phyloP scores from a whole-genome alignment of 2,329 filamentous ascomycete species.

The Ophiocordyceps australis region DNA sequence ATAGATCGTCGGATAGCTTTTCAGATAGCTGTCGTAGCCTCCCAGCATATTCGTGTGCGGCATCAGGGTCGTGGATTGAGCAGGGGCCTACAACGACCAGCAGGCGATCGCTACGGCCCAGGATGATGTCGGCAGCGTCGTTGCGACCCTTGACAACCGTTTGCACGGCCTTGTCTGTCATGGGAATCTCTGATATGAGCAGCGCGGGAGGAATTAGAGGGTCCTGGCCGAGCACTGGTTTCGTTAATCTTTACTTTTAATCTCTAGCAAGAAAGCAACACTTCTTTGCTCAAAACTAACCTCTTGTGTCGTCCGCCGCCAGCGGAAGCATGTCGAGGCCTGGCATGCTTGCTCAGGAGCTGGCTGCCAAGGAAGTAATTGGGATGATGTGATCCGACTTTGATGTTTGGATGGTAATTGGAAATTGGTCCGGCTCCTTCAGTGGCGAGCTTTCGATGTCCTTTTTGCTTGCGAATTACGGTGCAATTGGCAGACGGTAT shows the following conservation, averaged over 20 bases:
- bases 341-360: too few relatives aligned
- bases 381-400: too few relatives aligned
- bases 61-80: slow-evolving; percentile 86
- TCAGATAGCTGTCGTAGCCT: slow-evolving; percentile 61
- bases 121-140: slow-evolving; percentile 56
- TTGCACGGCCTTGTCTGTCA: slow-evolving; percentile 39
- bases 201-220: slow-evolving; percentile 79
- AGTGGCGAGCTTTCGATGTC: too few relatives aligned
- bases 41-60: slow-evolving; percentile 74
- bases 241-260: too few relatives aligned
- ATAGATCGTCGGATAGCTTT: slow-evolving; percentile 66
- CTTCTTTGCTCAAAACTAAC: slow-evolving; percentile 12
- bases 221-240: slow-evolving; percentile 79
- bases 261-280: too few relatives aligned
- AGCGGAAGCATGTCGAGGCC: slow-evolving; percentile 20
- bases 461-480: too few relatives aligned
- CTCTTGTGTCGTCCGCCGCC: slow-evolving; percentile 25
- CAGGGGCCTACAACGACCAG: slow-evolving; percentile 91
- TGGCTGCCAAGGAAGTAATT: too few relatives aligned
- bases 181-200: slow-evolving; percentile 71
- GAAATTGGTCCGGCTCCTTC: too few relatives aligned
- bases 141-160: slow-evolving; percentile 56
- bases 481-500: too few relatives aligned
- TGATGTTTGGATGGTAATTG: too few relatives aligned
- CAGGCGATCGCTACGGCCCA: slow-evolving; percentile 66